A percentile compares a stretch with the other conserved stretches of the same genome.
Conservation (phyloP, 805 yeast genomes). For the Jamesozyma lodderae region DNA sequence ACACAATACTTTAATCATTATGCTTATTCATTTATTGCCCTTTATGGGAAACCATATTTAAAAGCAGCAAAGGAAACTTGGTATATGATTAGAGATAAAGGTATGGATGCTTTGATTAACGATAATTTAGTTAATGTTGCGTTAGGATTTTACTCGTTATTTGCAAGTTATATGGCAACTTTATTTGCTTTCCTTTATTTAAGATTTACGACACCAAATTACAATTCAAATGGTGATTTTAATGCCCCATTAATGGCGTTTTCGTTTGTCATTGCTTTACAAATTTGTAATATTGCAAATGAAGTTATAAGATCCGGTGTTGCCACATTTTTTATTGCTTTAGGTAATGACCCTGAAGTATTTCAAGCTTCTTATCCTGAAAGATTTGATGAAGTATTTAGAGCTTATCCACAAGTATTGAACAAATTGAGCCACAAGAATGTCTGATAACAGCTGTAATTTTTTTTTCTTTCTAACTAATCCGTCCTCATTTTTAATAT, state of each 20-base stretch:
- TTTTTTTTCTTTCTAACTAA: background rate
- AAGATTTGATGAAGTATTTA: constrained; percentile 52
- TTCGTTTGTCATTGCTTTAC: constrained; percentile 62
- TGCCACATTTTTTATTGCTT: constrained; percentile 73
- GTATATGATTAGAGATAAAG: constrained; percentile 66
- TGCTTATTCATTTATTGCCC: constrained; percentile 78
- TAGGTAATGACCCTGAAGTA: constrained; percentile 78
- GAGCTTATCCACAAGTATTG: constrained; percentile 60
- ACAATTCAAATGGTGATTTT: constrained; percentile 49
- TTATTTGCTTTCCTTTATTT: constrained; percentile 58
- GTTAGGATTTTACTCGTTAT: constrained; percentile 62
- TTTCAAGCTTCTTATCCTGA: constrained; percentile 66
- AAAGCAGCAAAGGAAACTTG: constrained; percentile 76
- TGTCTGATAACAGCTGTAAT: too few species aligned
- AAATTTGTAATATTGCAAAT: constrained; percentile 62
- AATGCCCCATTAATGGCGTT: constrained; percentile 71
- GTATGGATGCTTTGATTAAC: constrained; percentile 75
- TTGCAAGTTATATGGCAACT: constrained; percentile 60
- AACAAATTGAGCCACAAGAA: constrained; percentile 37
- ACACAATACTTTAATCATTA: constrained; percentile 82
- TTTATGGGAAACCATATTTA: constrained; percentile 74
- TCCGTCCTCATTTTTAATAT: background rate
- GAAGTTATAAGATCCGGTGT: constrained; percentile 75
- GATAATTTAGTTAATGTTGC: constrained; percentile 78
- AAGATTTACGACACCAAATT: constrained; percentile 56